A percentile compares a stretch with the other conserved stretches of the same genome.
Evolutionary conservation across 2,329 filamentous ascomycete genomes (phyloP).

Genomic region (Cercospora sojina): DNA sequence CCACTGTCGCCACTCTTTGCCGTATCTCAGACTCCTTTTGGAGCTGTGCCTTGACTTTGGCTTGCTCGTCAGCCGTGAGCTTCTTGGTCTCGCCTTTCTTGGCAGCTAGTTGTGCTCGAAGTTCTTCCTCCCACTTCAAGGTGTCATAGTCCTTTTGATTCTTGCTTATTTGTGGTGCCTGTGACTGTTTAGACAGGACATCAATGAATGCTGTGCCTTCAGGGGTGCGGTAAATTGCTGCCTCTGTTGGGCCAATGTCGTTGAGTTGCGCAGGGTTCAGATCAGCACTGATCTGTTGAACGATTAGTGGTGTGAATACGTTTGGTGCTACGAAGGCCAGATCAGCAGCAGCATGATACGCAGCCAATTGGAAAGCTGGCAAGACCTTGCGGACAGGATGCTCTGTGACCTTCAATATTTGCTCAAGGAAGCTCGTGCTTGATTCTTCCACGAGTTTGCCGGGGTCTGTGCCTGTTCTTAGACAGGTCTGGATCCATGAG

Average conservation of each 20-base stretch:
- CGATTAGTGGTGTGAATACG: constrained; percentile 70
- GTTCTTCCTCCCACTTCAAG: constrained; percentile 93
- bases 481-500: constrained; percentile 86
- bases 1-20: constrained; percentile 65
- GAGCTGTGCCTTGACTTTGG: constrained; percentile 87
- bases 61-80: constrained; percentile 80
- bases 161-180: constrained; percentile 71
- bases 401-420: constrained; percentile 58
- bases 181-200: constrained; percentile 79
- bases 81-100: constrained; percentile 94
- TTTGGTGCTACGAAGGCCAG: constrained; percentile 91
- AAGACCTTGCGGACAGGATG: constrained; percentile 41
- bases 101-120: constrained; percentile 80
- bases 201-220: constrained; percentile 88
- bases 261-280: constrained; percentile 68
- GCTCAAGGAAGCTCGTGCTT: constrained; percentile 63
- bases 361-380: constrained; percentile 60
- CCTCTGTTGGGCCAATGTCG: constrained; percentile 78
- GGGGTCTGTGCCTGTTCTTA: constrained; percentile 78
- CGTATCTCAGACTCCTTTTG: constrained; percentile 82
- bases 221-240: constrained; percentile 87
- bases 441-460: constrained; percentile 69
- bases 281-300: constrained; percentile 71
- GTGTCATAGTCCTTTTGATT: constrained; percentile 94
- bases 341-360: constrained; percentile 82